Evolutionary conservation across 805 yeast species (phyloP).

Genomic region (Diddensiella caesifluorescens): DNA sequence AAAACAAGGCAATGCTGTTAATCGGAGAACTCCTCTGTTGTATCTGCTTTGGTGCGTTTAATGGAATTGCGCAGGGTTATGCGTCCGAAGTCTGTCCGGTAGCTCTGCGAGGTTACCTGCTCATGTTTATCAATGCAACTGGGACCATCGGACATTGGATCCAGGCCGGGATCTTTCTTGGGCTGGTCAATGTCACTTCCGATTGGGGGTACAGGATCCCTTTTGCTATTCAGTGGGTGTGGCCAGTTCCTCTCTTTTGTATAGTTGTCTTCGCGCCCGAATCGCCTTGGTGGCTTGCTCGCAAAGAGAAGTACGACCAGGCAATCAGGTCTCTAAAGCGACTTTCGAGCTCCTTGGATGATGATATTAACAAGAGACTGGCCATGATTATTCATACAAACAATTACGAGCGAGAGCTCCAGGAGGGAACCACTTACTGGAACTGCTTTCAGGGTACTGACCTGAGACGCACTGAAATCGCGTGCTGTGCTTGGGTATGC

Average conservation of each 20-base stretch:
- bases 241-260: slow-evolving; percentile 46
- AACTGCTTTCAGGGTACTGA: slow-evolving; percentile 46
- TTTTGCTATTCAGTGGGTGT: slow-evolving; percentile 55
- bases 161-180: slow-evolving; percentile 47
- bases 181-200: slow-evolving; percentile 22
- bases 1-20: slow-evolving; percentile 32
- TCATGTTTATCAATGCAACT: slow-evolving; percentile 46
- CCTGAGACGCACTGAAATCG: slow-evolving; percentile 46
- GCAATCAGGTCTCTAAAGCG: slow-evolving; percentile 40
- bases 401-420: slow-evolving; percentile 27
- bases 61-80: slow-evolving; percentile 44
- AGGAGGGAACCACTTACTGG: slow-evolving; percentile 11
- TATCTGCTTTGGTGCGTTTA: slow-evolving; percentile 50
- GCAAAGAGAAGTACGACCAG: slow-evolving; percentile 36
- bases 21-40: slow-evolving; percentile 35
- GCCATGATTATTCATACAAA: slow-evolving; percentile 43
- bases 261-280: slow-evolving; percentile 41
- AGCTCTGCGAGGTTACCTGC: slow-evolving; percentile 42
- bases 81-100: slow-evolving; percentile 53
- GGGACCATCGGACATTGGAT: slow-evolving; percentile 55
- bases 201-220: slow-evolving; percentile 47
- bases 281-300: slow-evolving; percentile 52
- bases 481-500: slow-evolving; percentile 42
- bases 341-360: slow-evolving; percentile 38
- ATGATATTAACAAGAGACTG: slow-evolving; percentile 29